Conservation (phyloP, 129 eudicot species). For the Helianthus annuus region HanXRQr2.0-SUNRISE NC_035439.2:83819529-83820028, state of each 20-base stretch:
- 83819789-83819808: conserved; percentile 45
- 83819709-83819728: conserved; percentile 7
- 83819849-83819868: conserved; percentile 34
- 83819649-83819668: conserved; percentile 10
- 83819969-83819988: conserved; percentile 34
- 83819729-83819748: conserved; percentile 16
- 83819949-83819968: conserved; percentile 40
- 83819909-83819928: conserved; percentile 49
- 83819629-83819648: neutral
- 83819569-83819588: neutral
- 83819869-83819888: conserved; percentile 34
- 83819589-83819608: neutral
- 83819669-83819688: neutral
- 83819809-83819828: conserved; percentile 46
- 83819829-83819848: conserved; percentile 27
- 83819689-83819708: conserved; percentile 9
- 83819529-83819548: too few species aligned
- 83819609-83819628: conserved; percentile 2
- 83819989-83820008: conserved; percentile 43
- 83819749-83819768: conserved; percentile 15
- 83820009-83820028: conserved; percentile 60
- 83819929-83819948: conserved; percentile 48
- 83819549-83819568: neutral
- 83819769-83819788: neutral
- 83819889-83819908: conserved; percentile 41